Base-by-base conservation (phyloP, 257 asterid genomes). In the Salvia rosmarinus region DNA sequence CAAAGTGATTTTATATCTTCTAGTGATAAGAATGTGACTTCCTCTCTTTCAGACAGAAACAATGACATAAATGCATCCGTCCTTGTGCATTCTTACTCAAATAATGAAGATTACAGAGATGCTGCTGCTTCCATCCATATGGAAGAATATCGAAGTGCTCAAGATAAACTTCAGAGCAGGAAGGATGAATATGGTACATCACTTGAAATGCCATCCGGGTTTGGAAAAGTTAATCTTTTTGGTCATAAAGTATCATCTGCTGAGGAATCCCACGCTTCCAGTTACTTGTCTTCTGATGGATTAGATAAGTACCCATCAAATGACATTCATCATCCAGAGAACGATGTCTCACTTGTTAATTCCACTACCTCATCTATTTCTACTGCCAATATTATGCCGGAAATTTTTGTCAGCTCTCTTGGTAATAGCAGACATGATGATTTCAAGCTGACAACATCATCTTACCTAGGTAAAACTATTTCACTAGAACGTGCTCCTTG, bases 391-490 rank as follows among this genome's bases (percentile, higher is more conserved):
- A 70, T 62, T 55, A 78, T 79, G 43, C 80, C 77, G 13, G 78
- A 76, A 65, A 81, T 67, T 73, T n/a, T n/a, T n/a, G n/a, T n/a
- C 47, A 75, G 63, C 32, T 42, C 77, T 71, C 64, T 70, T 39
- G 76, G 63, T 76, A 81, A 77, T 80, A 61, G 72, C 44, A 78
- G 81, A 23, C 81, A 25, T 42, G 68, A 75, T 70, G 78, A 62
- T 72, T 83, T 75, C 77, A 75, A 67, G 73, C 62, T 69, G 21
- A 52, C 77, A 14, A 74, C 80, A 59, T 75, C 92, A 67, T 78
- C 85, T 35, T 81, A 69, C 72, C 84, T 71, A 85, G 96, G 96
- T 91, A 85, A 75, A 32, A 16, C 40, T 35, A 65, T 71, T 70
- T 54, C 40, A 35, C 63, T 25, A 30, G n/a, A 50, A 25, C 64